phyloP scores from a whole-genome alignment of 495 filamentous ascomycete species.

The Pseudomonodictys pantanalensis region DNA sequence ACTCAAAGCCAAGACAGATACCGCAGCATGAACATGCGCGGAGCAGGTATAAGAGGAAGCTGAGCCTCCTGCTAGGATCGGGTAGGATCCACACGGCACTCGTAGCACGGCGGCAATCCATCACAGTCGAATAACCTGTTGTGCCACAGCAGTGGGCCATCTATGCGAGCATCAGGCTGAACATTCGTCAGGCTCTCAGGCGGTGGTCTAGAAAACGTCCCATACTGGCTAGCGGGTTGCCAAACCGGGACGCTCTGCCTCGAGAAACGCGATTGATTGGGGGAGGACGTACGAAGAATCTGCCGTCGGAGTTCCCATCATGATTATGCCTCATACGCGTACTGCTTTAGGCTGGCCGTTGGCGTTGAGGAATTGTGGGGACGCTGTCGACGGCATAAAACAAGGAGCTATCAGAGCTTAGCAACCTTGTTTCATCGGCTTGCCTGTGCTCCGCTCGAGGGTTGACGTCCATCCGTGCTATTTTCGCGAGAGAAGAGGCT shows the following conservation, averaged over 20 bases:
- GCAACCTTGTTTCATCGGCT: background rate
- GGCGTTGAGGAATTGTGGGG: constrained; percentile 13
- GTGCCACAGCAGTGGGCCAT: constrained; percentile 7
- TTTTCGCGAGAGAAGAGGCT: constrained; percentile 4
- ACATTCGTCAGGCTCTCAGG: background rate
- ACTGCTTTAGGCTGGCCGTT: constrained; percentile 5
- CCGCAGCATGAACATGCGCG: constrained; percentile 18
- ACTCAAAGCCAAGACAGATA: constrained; percentile 24
- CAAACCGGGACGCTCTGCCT: background rate
- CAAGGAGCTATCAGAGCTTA: background rate
- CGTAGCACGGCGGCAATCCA: background rate
- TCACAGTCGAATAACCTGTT: constrained; percentile 5
- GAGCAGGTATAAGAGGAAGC: constrained; percentile 1
- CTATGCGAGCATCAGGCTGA: constrained; percentile 11
- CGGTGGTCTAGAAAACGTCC: background rate
- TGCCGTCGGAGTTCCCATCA: background rate
- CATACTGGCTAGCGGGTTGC: background rate
- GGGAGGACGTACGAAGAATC: background rate
- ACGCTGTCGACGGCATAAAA: background rate
- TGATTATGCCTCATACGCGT: constrained; percentile 15
- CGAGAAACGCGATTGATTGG: constrained; percentile 13
- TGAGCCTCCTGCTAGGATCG: background rate
- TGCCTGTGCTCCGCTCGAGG: background rate
- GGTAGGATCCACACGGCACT: constrained; percentile 3
- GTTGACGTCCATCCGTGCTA: background rate